phyloP scores from a whole-genome alignment of 1,139 yeast species.

The Yamadazyma sp. region DNA sequence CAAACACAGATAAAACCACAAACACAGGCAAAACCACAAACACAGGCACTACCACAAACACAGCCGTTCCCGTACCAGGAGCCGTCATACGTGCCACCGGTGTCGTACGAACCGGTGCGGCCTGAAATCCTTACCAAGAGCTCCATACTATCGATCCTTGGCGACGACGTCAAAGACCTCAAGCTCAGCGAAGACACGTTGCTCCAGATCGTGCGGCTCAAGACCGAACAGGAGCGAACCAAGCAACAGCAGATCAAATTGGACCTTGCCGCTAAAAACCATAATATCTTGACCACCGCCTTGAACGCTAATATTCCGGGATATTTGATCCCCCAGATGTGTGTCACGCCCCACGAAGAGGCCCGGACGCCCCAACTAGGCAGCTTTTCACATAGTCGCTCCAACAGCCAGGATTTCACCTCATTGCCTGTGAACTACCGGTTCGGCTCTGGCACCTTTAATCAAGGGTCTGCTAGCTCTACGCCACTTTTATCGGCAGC shows the following conservation, averaged over 20 bases:
- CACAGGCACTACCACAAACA: slow-evolving; percentile 2
- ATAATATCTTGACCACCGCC: slow-evolving; percentile 65
- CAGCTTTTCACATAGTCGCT: slow-evolving; percentile 10
- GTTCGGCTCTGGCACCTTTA: slow-evolving; percentile 10
- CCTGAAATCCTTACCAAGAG: background rate
- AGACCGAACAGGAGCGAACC: slow-evolving; percentile 78
- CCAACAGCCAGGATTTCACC: slow-evolving; percentile 15
- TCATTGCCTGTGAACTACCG: slow-evolving; percentile 15
- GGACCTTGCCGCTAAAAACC: slow-evolving; percentile 60
- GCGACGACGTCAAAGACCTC: slow-evolving; percentile 54
- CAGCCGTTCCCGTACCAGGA: background rate
- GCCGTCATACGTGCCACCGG: background rate
- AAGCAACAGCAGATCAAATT: slow-evolving; percentile 75
- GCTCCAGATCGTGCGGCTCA: slow-evolving; percentile 59
- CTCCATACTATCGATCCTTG: slow-evolving; percentile 19
- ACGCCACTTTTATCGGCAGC: slow-evolving; percentile 6
- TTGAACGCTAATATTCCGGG: slow-evolving; percentile 65
- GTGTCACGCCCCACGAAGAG: slow-evolving; percentile 29
- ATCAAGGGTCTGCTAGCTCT: slow-evolving; percentile 5
- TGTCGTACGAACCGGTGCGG: background rate
- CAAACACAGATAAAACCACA: too few species aligned
- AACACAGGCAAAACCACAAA: slow-evolving; percentile 1
- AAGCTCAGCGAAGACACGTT: slow-evolving; percentile 64
- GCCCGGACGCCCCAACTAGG: slow-evolving; percentile 5
- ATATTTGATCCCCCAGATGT: slow-evolving; percentile 63